Evolutionary conservation across 1,284 basidiomycete species (phyloP), one percentile per base, ranked within the genome.

Genomic region (Apiotrichum gamsii): DNA sequence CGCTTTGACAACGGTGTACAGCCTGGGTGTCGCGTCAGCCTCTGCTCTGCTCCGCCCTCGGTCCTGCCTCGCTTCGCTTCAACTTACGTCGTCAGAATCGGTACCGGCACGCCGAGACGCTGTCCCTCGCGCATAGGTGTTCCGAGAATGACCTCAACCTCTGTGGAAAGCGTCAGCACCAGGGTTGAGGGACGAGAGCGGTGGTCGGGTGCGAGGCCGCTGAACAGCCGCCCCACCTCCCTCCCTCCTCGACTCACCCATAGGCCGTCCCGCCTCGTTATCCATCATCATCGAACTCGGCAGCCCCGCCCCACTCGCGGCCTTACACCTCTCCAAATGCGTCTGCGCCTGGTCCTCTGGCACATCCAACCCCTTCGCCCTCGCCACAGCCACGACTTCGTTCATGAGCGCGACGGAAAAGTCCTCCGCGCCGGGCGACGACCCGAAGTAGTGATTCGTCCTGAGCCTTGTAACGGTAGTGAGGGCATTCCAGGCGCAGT

Each of bases 261-360:
- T 72, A 16, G 69, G 64, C 19, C 70, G 49, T 3, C 61, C 58
- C 0, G 64, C 69, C 18, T 65, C 46, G 43, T 61, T 60, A 50
- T 72, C 70, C 51, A 64, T 61, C 65, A 70, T 59, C 70, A 72
- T 72, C 19, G 59, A 62, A 51, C 56, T 59, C n/a, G 70, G 70
- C 36, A 70, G 54, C 19, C 70, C 70, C 2, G 61, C 43, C 19
- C 61, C 65, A 14, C 45, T 49, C 25, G 65, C 63, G 35, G 52
- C 60, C 43, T 62, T 59, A 54, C 68, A 67, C 48, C 65, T 59
- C 36, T 62, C 59, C 42, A 73, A 67, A 16, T 72, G 60, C 35
- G 58, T 52, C 15, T 65, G 62, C 14, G 65, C 60, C 11, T 64
- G 67, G 10, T 59, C 66, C 8, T 68, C 64, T 13, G 69, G 69